Percentiles rank a stretch among this genome's conserved stretches.
phyloP scores from a whole-genome alignment of 805 yeast genomes.

The Brettanomyces nanus region DNA sequence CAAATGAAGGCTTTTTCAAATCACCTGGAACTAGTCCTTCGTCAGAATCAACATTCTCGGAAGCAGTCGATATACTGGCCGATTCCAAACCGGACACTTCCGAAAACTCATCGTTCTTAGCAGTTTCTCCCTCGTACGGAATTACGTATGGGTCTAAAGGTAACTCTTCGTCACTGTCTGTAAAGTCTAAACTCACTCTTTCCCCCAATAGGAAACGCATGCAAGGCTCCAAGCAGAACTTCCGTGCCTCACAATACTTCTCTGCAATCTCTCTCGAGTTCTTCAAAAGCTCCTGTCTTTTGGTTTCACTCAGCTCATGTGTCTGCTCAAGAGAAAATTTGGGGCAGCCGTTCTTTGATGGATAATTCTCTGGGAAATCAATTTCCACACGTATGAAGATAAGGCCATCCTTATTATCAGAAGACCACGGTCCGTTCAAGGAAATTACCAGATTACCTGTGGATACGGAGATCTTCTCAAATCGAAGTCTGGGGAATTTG shows the following conservation, averaged over 20 bases:
- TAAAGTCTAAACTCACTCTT: constrained; percentile 40
- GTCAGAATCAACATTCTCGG: constrained; percentile 5
- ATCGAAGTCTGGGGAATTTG: constrained; percentile 76
- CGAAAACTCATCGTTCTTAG: constrained; percentile 12
- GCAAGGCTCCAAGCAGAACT: constrained; percentile 74
- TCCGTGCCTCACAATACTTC: constrained; percentile 46
- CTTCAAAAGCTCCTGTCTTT: constrained; percentile 41
- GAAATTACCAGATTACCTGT: constrained; percentile 74
- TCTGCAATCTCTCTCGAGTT: constrained; percentile 48
- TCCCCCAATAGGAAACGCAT: constrained; percentile 78
- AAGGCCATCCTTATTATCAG: constrained; percentile 33
- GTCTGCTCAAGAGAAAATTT: constrained; percentile 70
- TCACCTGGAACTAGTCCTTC: constrained; percentile 16
- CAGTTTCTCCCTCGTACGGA: constrained; percentile 24
- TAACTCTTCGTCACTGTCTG: constrained; percentile 19
- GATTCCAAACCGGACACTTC: not conserved
- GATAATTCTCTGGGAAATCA: constrained; percentile 69
- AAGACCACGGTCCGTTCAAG: constrained; percentile 73
- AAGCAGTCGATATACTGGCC: not conserved
- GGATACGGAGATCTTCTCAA: constrained; percentile 82
- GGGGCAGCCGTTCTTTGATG: constrained; percentile 41
- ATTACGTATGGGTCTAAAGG: constrained; percentile 24
- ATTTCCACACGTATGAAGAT: constrained; percentile 64
- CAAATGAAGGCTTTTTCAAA: constrained; percentile 34
- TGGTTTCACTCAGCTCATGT: constrained; percentile 48